phyloP scores from a whole-genome alignment of 192 early-diverging fungal species.

The Nowakowskiella sp. region DNA sequence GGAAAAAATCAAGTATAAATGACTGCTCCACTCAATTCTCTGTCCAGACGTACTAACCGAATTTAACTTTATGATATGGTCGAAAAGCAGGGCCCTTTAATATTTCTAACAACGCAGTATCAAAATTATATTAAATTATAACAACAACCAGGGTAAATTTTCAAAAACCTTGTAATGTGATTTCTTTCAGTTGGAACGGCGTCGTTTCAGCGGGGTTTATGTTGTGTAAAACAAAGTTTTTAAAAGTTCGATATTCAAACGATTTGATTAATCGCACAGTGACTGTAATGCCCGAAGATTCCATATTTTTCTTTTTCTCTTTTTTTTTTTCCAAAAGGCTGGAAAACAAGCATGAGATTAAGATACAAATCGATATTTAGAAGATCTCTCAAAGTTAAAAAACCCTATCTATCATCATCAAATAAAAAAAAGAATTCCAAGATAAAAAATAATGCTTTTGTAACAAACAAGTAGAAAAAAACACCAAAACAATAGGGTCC shows the following conservation, averaged over 20 bases:
- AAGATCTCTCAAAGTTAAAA: no score
- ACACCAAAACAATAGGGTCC: no score
- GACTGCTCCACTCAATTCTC: background rate
- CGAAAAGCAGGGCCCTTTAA: slow-evolving; percentile 58
- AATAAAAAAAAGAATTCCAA: no score
- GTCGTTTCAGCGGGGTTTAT: slow-evolving; percentile 61
- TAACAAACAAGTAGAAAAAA: no score
- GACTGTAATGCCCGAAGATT: no score
- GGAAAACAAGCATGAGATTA: no score
- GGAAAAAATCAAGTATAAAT: background rate
- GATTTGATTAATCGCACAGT: slow-evolving; percentile 84
- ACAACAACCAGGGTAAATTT: background rate
- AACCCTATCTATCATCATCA: no score
- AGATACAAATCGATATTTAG: no score
- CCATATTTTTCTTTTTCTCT: no score
- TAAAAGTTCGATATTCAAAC: slow-evolving; percentile 82
- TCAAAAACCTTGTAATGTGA: slow-evolving; percentile 47
- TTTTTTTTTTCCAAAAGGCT: no score
- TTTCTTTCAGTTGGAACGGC: slow-evolving; percentile 49
- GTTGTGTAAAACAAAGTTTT: slow-evolving; percentile 70
- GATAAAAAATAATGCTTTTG: no score
- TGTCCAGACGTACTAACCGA: slow-evolving; percentile 54
- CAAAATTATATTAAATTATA: background rate
- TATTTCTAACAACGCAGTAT: slow-evolving; percentile 30
- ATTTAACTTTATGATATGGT: slow-evolving; percentile 56